A percentile compares a stretch with the other conserved stretches of the same genome.
phyloP scores from a whole-genome alignment of 2,329 filamentous ascomycete genomes.

The Phialophora chinensis region DNA sequence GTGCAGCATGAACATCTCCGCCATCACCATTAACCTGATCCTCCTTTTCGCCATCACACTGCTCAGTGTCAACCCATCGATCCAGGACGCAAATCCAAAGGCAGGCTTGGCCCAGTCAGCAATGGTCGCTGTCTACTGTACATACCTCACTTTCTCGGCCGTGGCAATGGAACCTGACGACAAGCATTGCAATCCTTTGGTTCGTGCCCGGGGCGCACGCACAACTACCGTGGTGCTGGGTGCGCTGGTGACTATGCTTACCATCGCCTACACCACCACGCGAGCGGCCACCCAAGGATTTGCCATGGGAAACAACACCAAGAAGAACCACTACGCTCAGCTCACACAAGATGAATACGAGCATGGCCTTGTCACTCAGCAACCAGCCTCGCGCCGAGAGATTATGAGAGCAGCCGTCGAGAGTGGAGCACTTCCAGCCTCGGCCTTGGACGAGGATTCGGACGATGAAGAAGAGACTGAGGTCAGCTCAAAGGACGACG shows the following conservation, averaged over 20 bases:
- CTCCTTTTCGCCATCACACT: constrained; percentile 80
- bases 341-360: constrained; percentile 75
- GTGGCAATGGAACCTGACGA: constrained; percentile 99
- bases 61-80: constrained; percentile 84
- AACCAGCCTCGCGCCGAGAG: constrained; percentile 78
- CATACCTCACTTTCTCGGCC: constrained; percentile 96
- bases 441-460: constrained; percentile 76
- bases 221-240: constrained; percentile 91
- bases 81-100: constrained; percentile 91
- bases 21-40: constrained; percentile 90
- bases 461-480: constrained; percentile 63
- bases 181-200: constrained; percentile 88
- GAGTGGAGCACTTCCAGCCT: constrained; percentile 87
- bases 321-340: constrained; percentile 58
- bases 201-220: constrained; percentile 81
- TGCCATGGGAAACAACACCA: constrained; percentile 52
- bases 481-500: constrained; percentile 72
- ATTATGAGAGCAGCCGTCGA: constrained; percentile 93
- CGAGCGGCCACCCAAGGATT: constrained; percentile 84
- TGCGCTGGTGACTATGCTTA: constrained; percentile 94
- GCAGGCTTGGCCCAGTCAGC: constrained; percentile 96
- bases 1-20: constrained; percentile 95
- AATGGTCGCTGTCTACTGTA: constrained; percentile 98
- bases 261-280: constrained; percentile 96
- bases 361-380: constrained; percentile 85